phyloP scores from a whole-genome alignment of 129 eudicot species.

The Saussurea involucrata region DNA sequence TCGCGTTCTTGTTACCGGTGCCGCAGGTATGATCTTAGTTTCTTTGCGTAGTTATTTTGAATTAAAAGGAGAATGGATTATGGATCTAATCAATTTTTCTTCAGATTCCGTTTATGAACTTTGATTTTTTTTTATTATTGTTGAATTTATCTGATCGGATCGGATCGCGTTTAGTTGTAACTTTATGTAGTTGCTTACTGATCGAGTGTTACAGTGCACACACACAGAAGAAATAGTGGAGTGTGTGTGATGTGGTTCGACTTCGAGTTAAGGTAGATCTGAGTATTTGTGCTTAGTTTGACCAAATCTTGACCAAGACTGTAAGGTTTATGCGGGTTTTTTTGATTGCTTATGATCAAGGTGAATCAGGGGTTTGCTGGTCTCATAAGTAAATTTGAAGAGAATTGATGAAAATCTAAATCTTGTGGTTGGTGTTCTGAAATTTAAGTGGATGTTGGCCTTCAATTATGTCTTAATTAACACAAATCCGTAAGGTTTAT shows the following conservation, averaged over 20 bases:
- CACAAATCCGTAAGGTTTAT: neutral
- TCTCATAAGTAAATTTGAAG: neutral
- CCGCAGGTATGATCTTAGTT: conserved; percentile 56
- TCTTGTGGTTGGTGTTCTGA: neutral
- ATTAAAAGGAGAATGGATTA: neutral
- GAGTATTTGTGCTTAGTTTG: neutral
- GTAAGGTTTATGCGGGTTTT: neutral
- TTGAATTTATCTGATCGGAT: conserved; percentile 12
- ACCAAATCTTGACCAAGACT: neutral
- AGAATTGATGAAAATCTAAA: neutral
- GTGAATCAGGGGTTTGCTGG: neutral
- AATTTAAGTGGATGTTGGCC: neutral
- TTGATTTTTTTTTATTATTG: neutral
- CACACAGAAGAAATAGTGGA: neutral
- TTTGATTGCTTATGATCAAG: neutral
- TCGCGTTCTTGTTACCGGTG: conserved; percentile 94
- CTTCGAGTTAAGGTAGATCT: conserved; percentile 19
- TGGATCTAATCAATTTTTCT: conserved; percentile 16
- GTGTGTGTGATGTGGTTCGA: conserved; percentile 13
- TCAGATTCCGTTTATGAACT: neutral
- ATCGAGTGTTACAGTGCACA: neutral
- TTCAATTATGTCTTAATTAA: neutral
- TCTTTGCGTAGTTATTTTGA: neutral
- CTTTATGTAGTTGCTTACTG: neutral
- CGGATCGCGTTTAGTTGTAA: conserved; percentile 5